phyloP scores from a whole-genome alignment of 164 flowering plant genomes.

The Paratinospora sagittata region DNA sequence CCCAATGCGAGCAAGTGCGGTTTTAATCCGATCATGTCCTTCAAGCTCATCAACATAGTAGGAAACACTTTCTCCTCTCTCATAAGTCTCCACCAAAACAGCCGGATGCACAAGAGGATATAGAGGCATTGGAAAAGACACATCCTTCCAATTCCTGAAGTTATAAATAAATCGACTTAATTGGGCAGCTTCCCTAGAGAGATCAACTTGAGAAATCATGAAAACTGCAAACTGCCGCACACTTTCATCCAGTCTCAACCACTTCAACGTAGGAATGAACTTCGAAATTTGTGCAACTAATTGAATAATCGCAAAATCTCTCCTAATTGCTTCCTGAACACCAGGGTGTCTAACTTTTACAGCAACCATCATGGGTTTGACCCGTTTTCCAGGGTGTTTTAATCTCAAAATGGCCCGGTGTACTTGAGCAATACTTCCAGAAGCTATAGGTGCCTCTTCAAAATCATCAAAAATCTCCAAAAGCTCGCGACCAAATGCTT shows the following conservation, averaged over 20 bases:
- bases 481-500: slow-evolving; percentile 63
- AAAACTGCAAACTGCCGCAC: slow-evolving; percentile 75
- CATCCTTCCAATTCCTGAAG: slow-evolving; percentile 77
- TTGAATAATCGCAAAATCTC: slow-evolving; percentile 63
- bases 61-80: slow-evolving; percentile 64
- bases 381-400: slow-evolving; percentile 41
- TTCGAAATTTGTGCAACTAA: slow-evolving; percentile 52
- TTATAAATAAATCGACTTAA: slow-evolving; percentile 76
- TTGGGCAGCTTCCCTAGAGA: slow-evolving; percentile 87
- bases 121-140: slow-evolving; percentile 73
- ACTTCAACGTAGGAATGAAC: slow-evolving; percentile 56
- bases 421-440: slow-evolving; percentile 87
- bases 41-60: slow-evolving; percentile 54
- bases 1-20: slow-evolving; percentile 77
- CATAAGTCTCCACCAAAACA: slow-evolving; percentile 83
- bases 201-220: slow-evolving; percentile 91
- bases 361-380: slow-evolving; percentile 66
- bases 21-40: slow-evolving; percentile 46
- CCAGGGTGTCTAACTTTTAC: slow-evolving; percentile 92
- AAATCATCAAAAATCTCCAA: slow-evolving; percentile 66
- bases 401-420: slow-evolving; percentile 64
- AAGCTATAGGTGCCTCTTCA: slow-evolving; percentile 78
- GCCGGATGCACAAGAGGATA: slow-evolving; percentile 91
- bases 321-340: slow-evolving; percentile 69
- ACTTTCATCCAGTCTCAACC: slow-evolving; percentile 85